A percentile compares a stretch with the other conserved stretches of the same genome.
Conservation (phyloP, 192 early-diverging fungal genomes). For the Phycomyces blakesleeanus region DNA sequence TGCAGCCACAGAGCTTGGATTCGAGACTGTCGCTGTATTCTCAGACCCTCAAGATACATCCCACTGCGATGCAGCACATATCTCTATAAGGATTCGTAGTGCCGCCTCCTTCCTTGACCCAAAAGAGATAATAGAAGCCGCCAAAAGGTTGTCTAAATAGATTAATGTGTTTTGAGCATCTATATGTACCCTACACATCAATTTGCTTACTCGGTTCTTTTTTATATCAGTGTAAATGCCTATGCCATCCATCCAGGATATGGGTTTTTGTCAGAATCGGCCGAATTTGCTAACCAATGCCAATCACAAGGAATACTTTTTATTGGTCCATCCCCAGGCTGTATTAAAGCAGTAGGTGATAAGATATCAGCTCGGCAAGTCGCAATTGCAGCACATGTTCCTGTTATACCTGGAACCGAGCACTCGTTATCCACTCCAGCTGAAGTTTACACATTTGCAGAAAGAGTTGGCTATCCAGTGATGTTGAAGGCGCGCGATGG, state of each 20-base stretch:
- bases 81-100: conserved; percentile 12
- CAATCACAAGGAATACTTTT: conserved; percentile 62
- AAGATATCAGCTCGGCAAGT: conserved; percentile 28
- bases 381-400: conserved; percentile 19
- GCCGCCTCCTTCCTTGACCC: conserved; percentile 54
- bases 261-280: conserved; percentile 91
- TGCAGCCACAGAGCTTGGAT: conserved; percentile 61
- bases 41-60: conserved; percentile 46
- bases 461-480: conserved; percentile 84
- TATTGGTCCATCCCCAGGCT: conserved; percentile 80
- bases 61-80: conserved; percentile 21
- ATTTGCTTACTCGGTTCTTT: too few species aligned
- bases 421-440: conserved; percentile 3
- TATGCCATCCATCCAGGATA: conserved; percentile 91
- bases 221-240: conserved; percentile 20
- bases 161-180: not conserved
- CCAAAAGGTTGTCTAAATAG: conserved; percentile 32
- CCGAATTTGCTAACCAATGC: conserved; percentile 71
- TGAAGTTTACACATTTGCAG: conserved; percentile 53
- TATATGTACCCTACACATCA: too few species aligned
- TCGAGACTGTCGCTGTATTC: conserved; percentile 62
- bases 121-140: conserved; percentile 72
- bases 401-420: conserved; percentile 29
- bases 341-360: conserved; percentile 58
- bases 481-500: conserved; percentile 94